phyloP scores from a whole-genome alignment of 1,139 yeast species.

The Candida dubliniensis region DNA sequence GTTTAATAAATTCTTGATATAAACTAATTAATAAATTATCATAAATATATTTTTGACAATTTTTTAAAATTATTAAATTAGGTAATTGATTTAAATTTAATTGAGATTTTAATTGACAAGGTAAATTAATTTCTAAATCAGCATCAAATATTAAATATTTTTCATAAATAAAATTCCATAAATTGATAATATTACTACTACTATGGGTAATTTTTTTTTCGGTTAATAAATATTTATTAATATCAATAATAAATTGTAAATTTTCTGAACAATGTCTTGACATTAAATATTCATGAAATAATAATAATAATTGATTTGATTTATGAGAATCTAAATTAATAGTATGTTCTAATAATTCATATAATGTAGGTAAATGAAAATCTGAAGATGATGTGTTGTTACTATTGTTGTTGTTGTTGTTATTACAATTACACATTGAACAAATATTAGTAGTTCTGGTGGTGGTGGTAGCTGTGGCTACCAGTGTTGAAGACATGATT shows the following conservation, averaged over 20 bases:
- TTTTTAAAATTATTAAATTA: constrained; percentile 4
- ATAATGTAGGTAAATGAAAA: not conserved
- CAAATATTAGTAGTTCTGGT: not conserved
- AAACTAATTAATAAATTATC: constrained; percentile 15
- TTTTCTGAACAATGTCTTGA: constrained; percentile 18
- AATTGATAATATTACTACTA: not conserved
- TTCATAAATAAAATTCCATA: constrained; percentile 14
- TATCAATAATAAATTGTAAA: constrained; percentile 15
- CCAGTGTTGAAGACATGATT: constrained; percentile 1
- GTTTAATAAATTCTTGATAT: constrained; percentile 14
- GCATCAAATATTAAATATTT: constrained; percentile 14
- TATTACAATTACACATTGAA: not conserved
- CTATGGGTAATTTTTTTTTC: not conserved
- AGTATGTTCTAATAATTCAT: constrained; percentile 1
- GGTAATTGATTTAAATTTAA: constrained; percentile 10
- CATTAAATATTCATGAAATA: constrained; percentile 11
- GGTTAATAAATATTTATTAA: constrained; percentile 9
- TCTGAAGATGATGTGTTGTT: not conserved
- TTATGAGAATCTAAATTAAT: not conserved
- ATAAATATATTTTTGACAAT: constrained; percentile 13
- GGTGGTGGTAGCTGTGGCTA: constrained; percentile 1
- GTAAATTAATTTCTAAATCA: constrained; percentile 15
- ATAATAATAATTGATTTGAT: not conserved
- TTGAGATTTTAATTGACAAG: constrained; percentile 11
- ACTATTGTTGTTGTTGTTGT: constrained; percentile 6